Conservation (phyloP, 805 yeast genomes). For the Metschnikowia gruessii region DNA sequence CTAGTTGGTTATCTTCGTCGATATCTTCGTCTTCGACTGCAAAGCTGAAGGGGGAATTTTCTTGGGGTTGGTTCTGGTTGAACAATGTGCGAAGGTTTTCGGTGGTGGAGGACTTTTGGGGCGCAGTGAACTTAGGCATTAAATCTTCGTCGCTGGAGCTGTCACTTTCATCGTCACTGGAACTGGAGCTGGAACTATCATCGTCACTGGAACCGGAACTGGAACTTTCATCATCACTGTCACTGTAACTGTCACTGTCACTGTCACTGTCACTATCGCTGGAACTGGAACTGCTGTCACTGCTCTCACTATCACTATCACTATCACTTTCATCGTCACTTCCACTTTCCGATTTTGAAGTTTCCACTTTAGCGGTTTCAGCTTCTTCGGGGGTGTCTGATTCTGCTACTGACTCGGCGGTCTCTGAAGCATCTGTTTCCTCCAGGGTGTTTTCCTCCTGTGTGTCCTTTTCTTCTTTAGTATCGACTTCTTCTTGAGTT, state of each 20-base stretch:
- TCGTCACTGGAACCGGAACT: constrained; percentile 20
- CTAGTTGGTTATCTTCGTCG: constrained; percentile 10
- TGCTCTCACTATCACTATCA: too few relatives aligned
- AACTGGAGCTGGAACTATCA: neutral
- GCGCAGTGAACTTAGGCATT: constrained; percentile 51
- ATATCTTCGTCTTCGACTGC: constrained; percentile 29
- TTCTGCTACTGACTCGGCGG: too few relatives aligned
- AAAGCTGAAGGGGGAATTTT: constrained; percentile 35
- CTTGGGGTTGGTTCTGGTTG: constrained; percentile 43
- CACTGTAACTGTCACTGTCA: constrained; percentile 10
- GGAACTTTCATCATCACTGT: constrained; percentile 22
- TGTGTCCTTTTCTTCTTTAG: too few relatives aligned
- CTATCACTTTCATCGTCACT: too few relatives aligned
- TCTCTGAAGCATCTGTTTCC: too few relatives aligned
- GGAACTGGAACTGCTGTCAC: too few relatives aligned
- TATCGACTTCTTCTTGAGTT: too few relatives aligned
- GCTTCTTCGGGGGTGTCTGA: neutral
- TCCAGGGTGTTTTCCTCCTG: too few relatives aligned
- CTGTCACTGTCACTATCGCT: too few relatives aligned
- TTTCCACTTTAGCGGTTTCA: too few relatives aligned
- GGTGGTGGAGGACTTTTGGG: constrained; percentile 41
- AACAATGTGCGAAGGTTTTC: constrained; percentile 63
- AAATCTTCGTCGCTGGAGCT: constrained; percentile 40
- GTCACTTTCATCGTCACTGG: constrained; percentile 15
- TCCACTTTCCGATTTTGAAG: too few relatives aligned